Conservation (phyloP, 257 asterid species). For the Rhazya stricta region DNA sequence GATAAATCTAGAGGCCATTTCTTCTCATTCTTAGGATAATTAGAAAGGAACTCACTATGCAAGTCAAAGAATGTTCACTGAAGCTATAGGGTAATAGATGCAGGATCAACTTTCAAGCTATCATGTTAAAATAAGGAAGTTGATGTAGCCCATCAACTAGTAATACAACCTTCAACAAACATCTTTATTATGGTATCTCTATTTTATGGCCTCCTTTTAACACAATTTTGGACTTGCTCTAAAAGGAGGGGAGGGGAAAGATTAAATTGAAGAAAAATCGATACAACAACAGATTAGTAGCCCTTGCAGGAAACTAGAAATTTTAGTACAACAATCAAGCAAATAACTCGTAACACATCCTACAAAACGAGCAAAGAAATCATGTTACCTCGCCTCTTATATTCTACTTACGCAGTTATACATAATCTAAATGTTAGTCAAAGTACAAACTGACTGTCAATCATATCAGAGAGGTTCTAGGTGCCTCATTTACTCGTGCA, state of each 20-base stretch:
- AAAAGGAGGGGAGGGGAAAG: no score
- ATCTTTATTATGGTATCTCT: neutral
- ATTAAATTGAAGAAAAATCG: neutral
- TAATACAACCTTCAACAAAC: neutral
- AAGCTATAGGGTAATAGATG: neutral
- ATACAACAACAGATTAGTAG: neutral
- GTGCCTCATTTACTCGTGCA: neutral
- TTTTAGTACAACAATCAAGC: neutral
- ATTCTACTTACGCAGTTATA: neutral
- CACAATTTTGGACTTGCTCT: no score
- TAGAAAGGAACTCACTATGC: no score
- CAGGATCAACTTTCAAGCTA: neutral
- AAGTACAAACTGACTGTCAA: neutral
- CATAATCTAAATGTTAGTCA: neutral
- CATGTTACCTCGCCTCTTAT: neutral
- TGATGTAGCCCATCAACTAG: neutral
- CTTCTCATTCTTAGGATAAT: no score
- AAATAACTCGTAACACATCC: neutral
- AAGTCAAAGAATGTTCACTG: no score
- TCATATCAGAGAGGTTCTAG: neutral
- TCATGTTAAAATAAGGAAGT: neutral
- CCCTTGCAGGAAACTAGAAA: no score
- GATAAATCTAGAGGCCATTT: no score
- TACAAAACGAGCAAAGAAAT: neutral
- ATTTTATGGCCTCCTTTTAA: no score